phyloP scores from a whole-genome alignment of 495 filamentous ascomycete species.

The Annulohypoxylon moriforme region DNA sequence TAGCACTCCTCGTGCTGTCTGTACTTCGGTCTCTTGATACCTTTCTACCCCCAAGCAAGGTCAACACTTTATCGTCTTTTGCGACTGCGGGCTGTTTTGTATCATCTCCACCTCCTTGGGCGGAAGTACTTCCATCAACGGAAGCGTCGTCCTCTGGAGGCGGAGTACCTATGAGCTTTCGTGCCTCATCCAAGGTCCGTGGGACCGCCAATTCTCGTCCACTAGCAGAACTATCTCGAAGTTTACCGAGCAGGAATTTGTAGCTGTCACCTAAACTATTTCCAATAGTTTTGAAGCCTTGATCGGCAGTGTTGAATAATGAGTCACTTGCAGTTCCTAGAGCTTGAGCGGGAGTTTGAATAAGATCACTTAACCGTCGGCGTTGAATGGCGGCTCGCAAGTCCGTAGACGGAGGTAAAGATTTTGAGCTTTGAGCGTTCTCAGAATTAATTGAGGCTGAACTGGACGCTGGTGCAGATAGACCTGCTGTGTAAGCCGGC shows the following conservation, averaged over 20 bases:
- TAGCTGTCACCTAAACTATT: slow-evolving; percentile 89
- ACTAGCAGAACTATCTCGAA: slow-evolving; percentile 73
- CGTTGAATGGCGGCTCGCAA: slow-evolving; percentile 60
- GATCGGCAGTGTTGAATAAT: slow-evolving; percentile 86
- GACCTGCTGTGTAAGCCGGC: slow-evolving; percentile 59
- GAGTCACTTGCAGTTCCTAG: slow-evolving; percentile 85
- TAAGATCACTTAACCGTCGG: slow-evolving; percentile 82
- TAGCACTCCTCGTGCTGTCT: slow-evolving; percentile 70
- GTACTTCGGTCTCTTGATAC: slow-evolving; percentile 75
- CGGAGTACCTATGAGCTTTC: slow-evolving; percentile 84
- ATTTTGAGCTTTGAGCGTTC: slow-evolving; percentile 55
- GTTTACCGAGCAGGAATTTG: slow-evolving; percentile 90
- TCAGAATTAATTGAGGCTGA: slow-evolving; percentile 50
- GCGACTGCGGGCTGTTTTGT: slow-evolving; percentile 47
- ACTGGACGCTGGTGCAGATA: slow-evolving; percentile 52
- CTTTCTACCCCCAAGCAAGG: slow-evolving; percentile 71
- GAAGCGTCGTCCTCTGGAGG: slow-evolving; percentile 65
- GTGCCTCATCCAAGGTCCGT: slow-evolving; percentile 90
- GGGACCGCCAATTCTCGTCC: slow-evolving; percentile 69
- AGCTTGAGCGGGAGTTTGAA: slow-evolving; percentile 81
- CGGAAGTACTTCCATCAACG: slow-evolving; percentile 58
- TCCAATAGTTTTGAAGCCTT: slow-evolving; percentile 88
- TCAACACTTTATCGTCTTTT: slow-evolving; percentile 69
- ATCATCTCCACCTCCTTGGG: slow-evolving; percentile 56
- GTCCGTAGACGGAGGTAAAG: slow-evolving; percentile 51